phyloP scores from a whole-genome alignment of 106 monocot species.

The Agapanthus africanus region DNA sequence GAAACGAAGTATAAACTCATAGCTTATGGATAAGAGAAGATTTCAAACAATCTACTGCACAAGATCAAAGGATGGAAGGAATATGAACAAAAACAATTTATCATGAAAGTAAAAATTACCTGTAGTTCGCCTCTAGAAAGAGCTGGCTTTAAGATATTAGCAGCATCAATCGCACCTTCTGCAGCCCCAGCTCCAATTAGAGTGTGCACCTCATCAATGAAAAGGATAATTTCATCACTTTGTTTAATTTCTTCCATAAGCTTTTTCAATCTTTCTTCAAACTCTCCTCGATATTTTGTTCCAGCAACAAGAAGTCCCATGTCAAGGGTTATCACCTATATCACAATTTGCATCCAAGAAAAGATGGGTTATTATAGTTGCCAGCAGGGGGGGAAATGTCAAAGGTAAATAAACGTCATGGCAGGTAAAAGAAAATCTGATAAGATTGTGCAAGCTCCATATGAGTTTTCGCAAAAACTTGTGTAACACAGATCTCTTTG shows the following conservation, averaged over 20 bases:
- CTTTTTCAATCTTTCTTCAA: slow-evolving; percentile 17
- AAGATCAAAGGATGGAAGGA: not conserved
- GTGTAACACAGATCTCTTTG: no score
- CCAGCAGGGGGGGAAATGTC: not conserved
- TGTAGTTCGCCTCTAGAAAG: slow-evolving; percentile 21
- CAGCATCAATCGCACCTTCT: slow-evolving; percentile 16
- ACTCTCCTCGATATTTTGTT: slow-evolving; percentile 19
- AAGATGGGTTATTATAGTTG: not conserved
- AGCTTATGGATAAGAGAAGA: not conserved
- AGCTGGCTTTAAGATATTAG: slow-evolving; percentile 19
- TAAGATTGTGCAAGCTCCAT: no score
- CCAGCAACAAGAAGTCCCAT: slow-evolving; percentile 15
- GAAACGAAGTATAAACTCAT: not conserved
- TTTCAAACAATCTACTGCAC: not conserved
- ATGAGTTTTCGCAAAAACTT: no score
- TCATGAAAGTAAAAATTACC: slow-evolving; percentile 4
- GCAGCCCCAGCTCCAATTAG: slow-evolving; percentile 19
- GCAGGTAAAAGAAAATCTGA: not conserved
- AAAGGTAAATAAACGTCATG: not conserved
- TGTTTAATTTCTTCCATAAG: slow-evolving; percentile 20
- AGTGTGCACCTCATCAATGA: slow-evolving; percentile 20
- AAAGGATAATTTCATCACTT: slow-evolving; percentile 17
- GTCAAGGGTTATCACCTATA: slow-evolving; percentile 15
- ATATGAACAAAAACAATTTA: not conserved
- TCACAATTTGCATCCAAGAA: not conserved